These are phyloP conservation scores for Candida silvatica DNA, from an alignment of 805 yeast species.

Conservation along the genomic window DNA sequence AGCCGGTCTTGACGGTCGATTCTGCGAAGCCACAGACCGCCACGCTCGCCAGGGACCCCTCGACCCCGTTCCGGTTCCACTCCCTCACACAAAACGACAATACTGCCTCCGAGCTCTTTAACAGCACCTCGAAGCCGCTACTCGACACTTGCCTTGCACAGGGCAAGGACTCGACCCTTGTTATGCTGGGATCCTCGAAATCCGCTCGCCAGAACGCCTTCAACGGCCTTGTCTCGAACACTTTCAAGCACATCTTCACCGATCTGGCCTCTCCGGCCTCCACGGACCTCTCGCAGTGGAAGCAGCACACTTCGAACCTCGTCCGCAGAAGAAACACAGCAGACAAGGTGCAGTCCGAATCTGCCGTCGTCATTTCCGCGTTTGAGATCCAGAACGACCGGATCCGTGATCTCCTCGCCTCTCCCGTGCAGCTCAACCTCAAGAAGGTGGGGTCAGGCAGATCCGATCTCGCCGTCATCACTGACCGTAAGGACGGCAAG, in stretches of 20 bases:
- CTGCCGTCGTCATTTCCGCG: constrained; percentile 39
- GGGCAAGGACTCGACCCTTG: constrained; percentile 32
- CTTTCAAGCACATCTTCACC: constrained; percentile 19
- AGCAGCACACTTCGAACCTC: constrained; percentile 6
- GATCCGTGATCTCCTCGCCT: constrained; percentile 27
- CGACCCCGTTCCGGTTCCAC: too few relatives aligned
- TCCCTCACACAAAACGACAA: too few relatives aligned
- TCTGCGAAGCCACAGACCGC: too few relatives aligned
- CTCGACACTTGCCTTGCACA: constrained; percentile 23
- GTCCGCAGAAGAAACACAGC: constrained; percentile 3
- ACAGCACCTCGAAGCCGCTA: constrained; percentile 25
- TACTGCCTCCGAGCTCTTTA: too few relatives aligned
- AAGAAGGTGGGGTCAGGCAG: constrained; percentile 9
- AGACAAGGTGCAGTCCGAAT: background rate
- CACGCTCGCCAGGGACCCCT: too few relatives aligned
- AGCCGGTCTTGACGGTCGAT: too few relatives aligned
- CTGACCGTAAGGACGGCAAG: constrained; percentile 35
- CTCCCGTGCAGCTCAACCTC: constrained; percentile 10
- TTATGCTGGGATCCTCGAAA: constrained; percentile 46
- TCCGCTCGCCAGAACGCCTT: constrained; percentile 37
- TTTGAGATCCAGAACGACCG: constrained; percentile 45
- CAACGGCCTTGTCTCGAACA: constrained; percentile 8
- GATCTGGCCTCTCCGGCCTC: constrained; percentile 6
- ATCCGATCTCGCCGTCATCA: constrained; percentile 30
- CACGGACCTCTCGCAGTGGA: constrained; percentile 2